Evolutionary conservation across 2,329 filamentous ascomycete species (phyloP), one percentile per base, ranked within the genome.

Genomic region (Talaromyces sp.): DNA sequence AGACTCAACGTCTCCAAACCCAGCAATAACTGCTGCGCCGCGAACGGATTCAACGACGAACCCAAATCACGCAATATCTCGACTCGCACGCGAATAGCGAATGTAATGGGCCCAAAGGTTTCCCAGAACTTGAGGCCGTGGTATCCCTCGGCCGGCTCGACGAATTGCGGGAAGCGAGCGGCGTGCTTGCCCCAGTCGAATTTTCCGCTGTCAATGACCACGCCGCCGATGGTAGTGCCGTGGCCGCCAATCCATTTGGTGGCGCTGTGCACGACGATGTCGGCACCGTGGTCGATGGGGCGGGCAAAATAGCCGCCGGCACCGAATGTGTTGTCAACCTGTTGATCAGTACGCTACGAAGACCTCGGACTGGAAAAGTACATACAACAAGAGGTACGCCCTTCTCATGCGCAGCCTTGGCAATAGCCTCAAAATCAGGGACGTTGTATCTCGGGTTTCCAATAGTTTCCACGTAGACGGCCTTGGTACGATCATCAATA

Each of bases 231-330:
- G 28, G 93, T 96, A 44, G 93, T 96, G 65, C 93, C 93, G 77
- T 98, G 93, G 46, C 93, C 93, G 63, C 93, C 93, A 66, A 98
- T 97, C 93, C 93, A 97, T 79, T 97, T 97, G 63, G 93, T 96
- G 11, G 92, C 92, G 42, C 90, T 95, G 83, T 97, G 92, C 25
- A 96, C 91, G 59, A 97, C 89, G 65, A 97, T 96, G 73, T 97
- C 93, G 66, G 91, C 93, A 61, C 93, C 93, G 76, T 96, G 90
- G 25, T 93, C 88, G 70, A 97, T 93, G 44, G 93, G 93, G 6
- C 89, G 87, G 68, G 88, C 82, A 75, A 91, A 96, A 83, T 91
- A 97, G 58, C 93, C 93, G 64, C 93, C 93, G 12, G 93, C 93
- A 54, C 93, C 93, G 70, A 97, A 97, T 8, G 93, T 97, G 82